phyloP scores from a whole-genome alignment of 2,329 filamentous ascomycete genomes.

The Xylaria sp. region DNA sequence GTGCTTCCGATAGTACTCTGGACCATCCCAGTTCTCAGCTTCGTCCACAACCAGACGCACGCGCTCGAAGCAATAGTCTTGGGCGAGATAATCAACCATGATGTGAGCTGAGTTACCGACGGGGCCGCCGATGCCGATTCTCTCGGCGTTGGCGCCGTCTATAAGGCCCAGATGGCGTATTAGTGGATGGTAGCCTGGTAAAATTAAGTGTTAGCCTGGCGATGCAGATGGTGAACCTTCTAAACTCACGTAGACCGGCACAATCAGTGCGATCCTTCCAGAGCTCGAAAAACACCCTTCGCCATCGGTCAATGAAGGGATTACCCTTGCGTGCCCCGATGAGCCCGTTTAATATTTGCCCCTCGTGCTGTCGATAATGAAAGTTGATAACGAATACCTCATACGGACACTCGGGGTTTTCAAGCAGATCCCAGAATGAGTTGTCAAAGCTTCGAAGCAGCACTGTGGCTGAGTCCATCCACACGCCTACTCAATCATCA shows the following conservation, averaged over 20 bases:
- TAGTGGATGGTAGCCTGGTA: neutral
- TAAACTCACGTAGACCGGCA: neutral
- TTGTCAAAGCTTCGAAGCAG: slow-evolving; percentile 18
- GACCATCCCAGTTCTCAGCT: slow-evolving; percentile 15
- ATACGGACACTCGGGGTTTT: slow-evolving; percentile 14
- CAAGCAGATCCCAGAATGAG: slow-evolving; percentile 15
- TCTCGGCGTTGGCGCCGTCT: neutral
- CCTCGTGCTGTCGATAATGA: slow-evolving; percentile 6
- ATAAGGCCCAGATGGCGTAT: neutral
- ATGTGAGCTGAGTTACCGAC: neutral
- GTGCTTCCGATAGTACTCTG: slow-evolving; percentile 17
- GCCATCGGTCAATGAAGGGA: neutral
- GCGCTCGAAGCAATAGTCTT: slow-evolving; percentile 16
- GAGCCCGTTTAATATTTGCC: slow-evolving; percentile 13
- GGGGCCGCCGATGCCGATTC: neutral
- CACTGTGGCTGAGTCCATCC: slow-evolving; percentile 14
- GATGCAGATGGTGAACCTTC: neutral
- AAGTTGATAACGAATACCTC: slow-evolving; percentile 15
- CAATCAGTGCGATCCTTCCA: neutral
- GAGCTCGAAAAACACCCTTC: neutral
- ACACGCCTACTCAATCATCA: slow-evolving; percentile 10
- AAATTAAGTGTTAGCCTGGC: neutral
- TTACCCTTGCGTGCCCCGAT: slow-evolving; percentile 18
- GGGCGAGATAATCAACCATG: slow-evolving; percentile 23
- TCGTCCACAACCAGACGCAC: slow-evolving; percentile 17